phyloP scores from a whole-genome alignment of 768 basidiomycete genomes.

The Gautieria morchelliformis region DNA sequence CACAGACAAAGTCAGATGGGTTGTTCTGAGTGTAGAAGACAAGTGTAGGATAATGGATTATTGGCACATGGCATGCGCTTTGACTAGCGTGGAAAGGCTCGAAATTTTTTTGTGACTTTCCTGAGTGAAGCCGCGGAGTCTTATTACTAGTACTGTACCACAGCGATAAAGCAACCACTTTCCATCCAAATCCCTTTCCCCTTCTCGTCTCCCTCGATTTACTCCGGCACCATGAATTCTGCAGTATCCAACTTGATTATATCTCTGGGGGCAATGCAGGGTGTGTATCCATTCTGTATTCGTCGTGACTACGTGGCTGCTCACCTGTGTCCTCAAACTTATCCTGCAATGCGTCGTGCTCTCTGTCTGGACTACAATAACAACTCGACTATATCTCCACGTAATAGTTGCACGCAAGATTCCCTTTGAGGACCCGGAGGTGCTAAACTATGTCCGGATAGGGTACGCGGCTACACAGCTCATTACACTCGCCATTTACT shows the following conservation, averaged over 20 bases:
- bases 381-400: not conserved
- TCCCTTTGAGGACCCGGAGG: conserved; percentile 79
- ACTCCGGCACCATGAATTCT: conserved; percentile 48
- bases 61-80: too few species aligned
- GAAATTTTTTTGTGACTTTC: too few species aligned
- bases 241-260: conserved; percentile 76
- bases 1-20: too few species aligned
- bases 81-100: too few species aligned
- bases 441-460: conserved; percentile 73
- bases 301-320: not conserved
- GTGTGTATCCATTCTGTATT: conserved; percentile 28
- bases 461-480: conserved; percentile 74
- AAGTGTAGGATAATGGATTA: too few species aligned
- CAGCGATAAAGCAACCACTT: not conserved
- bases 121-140: not conserved
- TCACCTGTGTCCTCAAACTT: not conserved
- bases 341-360: not conserved
- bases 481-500: conserved; percentile 66
- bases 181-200: too few species aligned
- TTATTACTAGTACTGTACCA: too few species aligned
- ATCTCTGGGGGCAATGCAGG: conserved; percentile 89
- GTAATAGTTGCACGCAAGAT: conserved; percentile 77
- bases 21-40: too few species aligned
- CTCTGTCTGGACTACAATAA: not conserved
- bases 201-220: not conserved